Evolutionary conservation across 2,329 filamentous ascomycete species (phyloP), one percentile per base, ranked within the genome.

Genomic region (Fusarium concolor): DNA sequence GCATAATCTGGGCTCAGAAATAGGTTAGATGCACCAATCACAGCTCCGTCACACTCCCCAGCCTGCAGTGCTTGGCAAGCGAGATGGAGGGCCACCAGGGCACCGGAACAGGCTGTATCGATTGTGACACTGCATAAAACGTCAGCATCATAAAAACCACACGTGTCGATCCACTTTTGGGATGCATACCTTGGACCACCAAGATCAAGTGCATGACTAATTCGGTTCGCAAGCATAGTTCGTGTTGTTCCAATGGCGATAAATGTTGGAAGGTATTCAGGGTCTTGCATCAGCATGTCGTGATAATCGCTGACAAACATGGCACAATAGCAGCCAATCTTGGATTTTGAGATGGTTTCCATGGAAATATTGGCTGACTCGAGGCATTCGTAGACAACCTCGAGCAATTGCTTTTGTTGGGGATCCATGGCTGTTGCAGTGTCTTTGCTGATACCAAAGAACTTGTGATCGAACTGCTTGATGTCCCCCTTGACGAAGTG

Each of bases 101-200:
- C 79, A 2, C 79, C 79, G n/a, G 82, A 83, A 70, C 82, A 84
- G 24, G 79, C 82, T 24, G 81, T 83, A 44, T 84, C 80, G 12
- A 84, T 77, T 4, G 81, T 82, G 67, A 82, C 76, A 38, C 81
- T 83, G 0, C 26, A 55, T 61, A 17, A 38, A 3, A 24, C 39
- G 44, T 71, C 37, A 72, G 67, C 24, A 53, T 49, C 2, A 6
- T 20, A 39, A 39, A 14, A 17, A 17, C n/a, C 7, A 15, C 33
- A 35, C 15, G 15, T 35, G 33, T n/a, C 15, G 33, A 15, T 37
- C 6, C 15, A 3, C 20, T 49, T 10, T 22, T 17, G 22, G 41
- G 20, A 28, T 17, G 55, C 62, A 53, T 70, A 70, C 70, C 70
- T 72, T 4, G 70, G 70, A 14, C 70, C 70, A 43, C 68, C 70